A percentile compares a stretch with the other conserved stretches of the same genome.
These are phyloP conservation scores for Sherardia arvensis DNA, from an alignment of 257 asterid species.

Conservation along the genomic window DNA sequence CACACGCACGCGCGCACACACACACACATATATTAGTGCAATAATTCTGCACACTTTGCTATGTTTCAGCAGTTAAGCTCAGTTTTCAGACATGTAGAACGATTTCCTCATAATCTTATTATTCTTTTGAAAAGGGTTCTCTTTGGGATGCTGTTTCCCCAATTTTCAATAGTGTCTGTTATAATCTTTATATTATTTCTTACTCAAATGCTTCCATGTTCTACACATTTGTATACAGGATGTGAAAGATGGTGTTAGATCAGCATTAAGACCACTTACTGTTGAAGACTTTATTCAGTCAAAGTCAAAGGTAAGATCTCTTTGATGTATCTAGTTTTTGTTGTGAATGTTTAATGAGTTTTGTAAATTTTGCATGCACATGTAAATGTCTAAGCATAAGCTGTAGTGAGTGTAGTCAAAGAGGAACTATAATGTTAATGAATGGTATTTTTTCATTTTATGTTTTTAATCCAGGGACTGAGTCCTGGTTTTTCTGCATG, in stretches of 20 bases:
- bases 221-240: constrained; percentile 30
- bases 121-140: neutral
- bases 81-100: neutral
- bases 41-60: neutral
- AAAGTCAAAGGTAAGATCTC: constrained; percentile 66
- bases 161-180: neutral
- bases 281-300: constrained; percentile 70
- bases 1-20: too few species aligned
- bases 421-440: neutral
- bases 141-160: neutral
- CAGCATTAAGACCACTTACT: constrained; percentile 49
- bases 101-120: neutral
- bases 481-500: neutral
- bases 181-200: neutral
- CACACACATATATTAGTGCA: neutral
- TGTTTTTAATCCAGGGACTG: too few species aligned
- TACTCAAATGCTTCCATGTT: neutral
- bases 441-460: neutral
- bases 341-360: neutral
- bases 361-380: neutral
- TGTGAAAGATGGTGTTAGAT: constrained; percentile 24
- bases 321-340: neutral
- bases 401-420: too few species aligned
- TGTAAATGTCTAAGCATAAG: neutral
- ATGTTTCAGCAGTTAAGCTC: neutral